Conservation (phyloP, 2,329 filamentous ascomycete species). For the Neoascochyta sp. region DNA sequence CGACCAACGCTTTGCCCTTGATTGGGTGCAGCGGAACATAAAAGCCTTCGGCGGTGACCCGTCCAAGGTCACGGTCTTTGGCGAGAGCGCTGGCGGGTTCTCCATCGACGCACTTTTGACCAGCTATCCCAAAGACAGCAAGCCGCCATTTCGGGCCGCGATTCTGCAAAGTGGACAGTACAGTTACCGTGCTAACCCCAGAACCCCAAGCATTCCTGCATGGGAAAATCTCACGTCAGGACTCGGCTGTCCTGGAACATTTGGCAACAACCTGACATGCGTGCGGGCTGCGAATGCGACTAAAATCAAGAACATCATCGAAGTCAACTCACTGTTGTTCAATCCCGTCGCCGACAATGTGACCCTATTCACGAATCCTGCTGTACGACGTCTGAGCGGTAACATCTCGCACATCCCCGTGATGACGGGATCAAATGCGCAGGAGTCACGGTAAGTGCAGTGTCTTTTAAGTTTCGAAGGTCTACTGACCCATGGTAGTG, state of each 20-base stretch:
- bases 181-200: conserved; percentile 15
- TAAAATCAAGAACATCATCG: conserved; percentile 16
- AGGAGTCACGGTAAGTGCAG: conserved; percentile 19
- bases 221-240: conserved; percentile 22
- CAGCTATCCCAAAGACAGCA: conserved; percentile 17
- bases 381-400: conserved; percentile 12
- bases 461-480: neutral
- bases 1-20: conserved; percentile 53
- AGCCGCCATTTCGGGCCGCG: conserved; percentile 27
- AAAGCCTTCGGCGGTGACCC: conserved; percentile 49
- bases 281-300: conserved; percentile 17
- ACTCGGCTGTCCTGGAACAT: conserved; percentile 19
- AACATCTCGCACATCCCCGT: conserved; percentile 28
- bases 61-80: conserved; percentile 48
- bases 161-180: conserved; percentile 28
- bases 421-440: conserved; percentile 21
- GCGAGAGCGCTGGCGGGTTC: conserved; percentile 26
- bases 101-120: conserved; percentile 27
- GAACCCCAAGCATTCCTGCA: conserved; percentile 7
- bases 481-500: conserved; percentile 4
- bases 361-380: conserved; percentile 18
- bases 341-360: conserved; percentile 18
- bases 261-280: conserved; percentile 19
- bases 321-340: conserved; percentile 18
- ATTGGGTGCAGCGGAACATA: conserved; percentile 53